phyloP scores from a whole-genome alignment of 164 flowering plant species.

The Liriodendron chinense region DNA sequence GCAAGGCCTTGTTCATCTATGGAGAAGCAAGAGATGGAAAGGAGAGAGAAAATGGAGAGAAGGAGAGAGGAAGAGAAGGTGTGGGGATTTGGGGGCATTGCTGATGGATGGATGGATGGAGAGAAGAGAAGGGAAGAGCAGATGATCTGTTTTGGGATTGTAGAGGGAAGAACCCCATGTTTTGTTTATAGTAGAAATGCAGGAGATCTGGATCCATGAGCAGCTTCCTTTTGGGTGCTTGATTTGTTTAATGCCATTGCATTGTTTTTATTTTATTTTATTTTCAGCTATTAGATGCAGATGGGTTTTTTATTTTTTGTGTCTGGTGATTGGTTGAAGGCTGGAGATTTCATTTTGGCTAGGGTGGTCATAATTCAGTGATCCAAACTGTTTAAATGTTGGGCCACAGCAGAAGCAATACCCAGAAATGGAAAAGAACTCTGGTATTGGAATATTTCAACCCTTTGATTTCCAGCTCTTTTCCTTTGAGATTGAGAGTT shows the following conservation, averaged over 20 bases:
- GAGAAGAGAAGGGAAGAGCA: constrained; percentile 18
- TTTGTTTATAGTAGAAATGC: constrained; percentile 85
- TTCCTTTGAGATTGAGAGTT: too few relatives aligned
- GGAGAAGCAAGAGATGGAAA: constrained; percentile 38
- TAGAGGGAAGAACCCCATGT: constrained; percentile 84
- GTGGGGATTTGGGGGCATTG: constrained; percentile 51
- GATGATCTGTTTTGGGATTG: constrained; percentile 75
- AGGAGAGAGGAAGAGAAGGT: constrained; percentile 28
- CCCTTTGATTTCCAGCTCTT: too few relatives aligned
- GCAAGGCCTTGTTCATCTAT: constrained; percentile 76
- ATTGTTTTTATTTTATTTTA: not conserved
- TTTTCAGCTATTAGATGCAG: not conserved
- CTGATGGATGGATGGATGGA: constrained; percentile 17
- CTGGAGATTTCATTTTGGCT: not conserved
- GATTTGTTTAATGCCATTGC: not conserved
- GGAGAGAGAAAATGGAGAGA: constrained; percentile 23
- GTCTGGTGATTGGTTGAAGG: not conserved
- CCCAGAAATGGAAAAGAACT: not conserved
- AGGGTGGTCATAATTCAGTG: not conserved
- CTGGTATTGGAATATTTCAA: too few relatives aligned
- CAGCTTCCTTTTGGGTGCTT: constrained; percentile 19
- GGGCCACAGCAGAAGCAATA: not conserved
- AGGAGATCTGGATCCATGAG: constrained; percentile 74
- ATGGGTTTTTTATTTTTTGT: not conserved
- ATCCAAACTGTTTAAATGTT: not conserved